phyloP scores from a whole-genome alignment of 2,329 filamentous ascomycete species.

The Colletotrichum sp. region DNA sequence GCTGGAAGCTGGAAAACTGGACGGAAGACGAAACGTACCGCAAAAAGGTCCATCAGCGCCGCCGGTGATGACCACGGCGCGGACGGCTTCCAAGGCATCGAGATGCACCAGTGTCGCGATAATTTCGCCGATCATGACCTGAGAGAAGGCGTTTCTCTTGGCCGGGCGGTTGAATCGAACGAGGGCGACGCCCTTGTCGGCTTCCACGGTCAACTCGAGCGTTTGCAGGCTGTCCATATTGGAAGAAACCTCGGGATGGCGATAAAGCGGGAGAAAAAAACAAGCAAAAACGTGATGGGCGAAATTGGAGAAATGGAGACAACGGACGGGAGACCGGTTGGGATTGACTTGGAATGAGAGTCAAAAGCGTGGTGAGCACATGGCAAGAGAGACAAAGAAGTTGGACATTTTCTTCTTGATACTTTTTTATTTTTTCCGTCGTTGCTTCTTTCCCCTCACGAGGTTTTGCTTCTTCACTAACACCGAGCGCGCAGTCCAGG shows the following conservation, averaged over 20 bases:
- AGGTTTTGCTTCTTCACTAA: conserved; percentile 6
- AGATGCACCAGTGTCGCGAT: conserved; percentile 25
- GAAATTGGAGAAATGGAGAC: neutral
- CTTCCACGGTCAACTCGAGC: conserved; percentile 9
- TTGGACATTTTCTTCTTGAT: neutral
- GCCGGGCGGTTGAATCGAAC: conserved; percentile 46
- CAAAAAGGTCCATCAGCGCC: conserved; percentile 36
- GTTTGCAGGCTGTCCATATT: conserved; percentile 17
- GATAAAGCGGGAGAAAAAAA: neutral
- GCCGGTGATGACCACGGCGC: conserved; percentile 43
- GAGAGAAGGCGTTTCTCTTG: conserved; percentile 65
- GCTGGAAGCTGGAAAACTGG: neutral
- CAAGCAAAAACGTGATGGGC: neutral
- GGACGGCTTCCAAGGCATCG: conserved; percentile 27
- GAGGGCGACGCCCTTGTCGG: conserved; percentile 14
- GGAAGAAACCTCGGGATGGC: neutral
- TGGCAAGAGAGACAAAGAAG: conserved; percentile 1
- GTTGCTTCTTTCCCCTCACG: neutral
- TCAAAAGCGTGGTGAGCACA: neutral
- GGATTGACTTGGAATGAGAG: neutral
- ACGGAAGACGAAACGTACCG: conserved; percentile 30
- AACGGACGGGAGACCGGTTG: neutral
- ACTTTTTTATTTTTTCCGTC: neutral
- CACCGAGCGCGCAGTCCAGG: neutral
- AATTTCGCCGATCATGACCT: conserved; percentile 52